Percentiles rank a stretch among this genome's conserved stretches.
These are phyloP conservation scores for Nakazawaea sp. DNA, from an alignment of 805 yeast genomes.

Conservation along the genomic window DNA sequence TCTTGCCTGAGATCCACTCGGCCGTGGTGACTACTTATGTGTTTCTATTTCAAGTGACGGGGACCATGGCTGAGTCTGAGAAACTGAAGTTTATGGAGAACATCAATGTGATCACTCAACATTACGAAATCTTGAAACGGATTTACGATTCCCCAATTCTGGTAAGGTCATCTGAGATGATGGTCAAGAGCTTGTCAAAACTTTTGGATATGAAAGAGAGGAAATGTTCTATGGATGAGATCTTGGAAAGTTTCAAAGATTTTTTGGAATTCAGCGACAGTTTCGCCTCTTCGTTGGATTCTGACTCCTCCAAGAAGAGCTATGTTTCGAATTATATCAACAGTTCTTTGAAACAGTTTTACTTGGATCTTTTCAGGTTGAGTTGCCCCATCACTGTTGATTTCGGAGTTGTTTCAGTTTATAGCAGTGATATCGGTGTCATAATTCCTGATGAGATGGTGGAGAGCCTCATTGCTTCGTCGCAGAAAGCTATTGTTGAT, in stretches of 20 bases:
- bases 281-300: neutral
- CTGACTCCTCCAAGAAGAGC: neutral
- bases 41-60: neutral
- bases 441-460: neutral
- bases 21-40: slow-evolving; percentile 1
- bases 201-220: neutral
- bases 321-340: neutral
- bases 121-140: neutral
- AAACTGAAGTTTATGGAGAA: neutral
- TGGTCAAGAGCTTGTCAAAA: neutral
- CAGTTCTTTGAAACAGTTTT: slow-evolving; percentile 4
- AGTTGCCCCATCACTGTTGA: neutral
- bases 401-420: neutral
- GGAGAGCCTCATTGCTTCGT: neutral
- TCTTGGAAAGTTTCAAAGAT: slow-evolving; percentile 3
- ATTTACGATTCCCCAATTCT: neutral
- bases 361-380: slow-evolving; percentile 1
- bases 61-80: too few relatives aligned
- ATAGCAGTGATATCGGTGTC: neutral
- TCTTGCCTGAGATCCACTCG: neutral
- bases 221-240: neutral
- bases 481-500: too few relatives aligned
- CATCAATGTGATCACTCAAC: neutral
- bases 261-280: neutral
- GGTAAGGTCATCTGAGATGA: neutral